Base-by-base conservation (phyloP, 805 yeast genomes). In the Candida tammaniensis region DNA sequence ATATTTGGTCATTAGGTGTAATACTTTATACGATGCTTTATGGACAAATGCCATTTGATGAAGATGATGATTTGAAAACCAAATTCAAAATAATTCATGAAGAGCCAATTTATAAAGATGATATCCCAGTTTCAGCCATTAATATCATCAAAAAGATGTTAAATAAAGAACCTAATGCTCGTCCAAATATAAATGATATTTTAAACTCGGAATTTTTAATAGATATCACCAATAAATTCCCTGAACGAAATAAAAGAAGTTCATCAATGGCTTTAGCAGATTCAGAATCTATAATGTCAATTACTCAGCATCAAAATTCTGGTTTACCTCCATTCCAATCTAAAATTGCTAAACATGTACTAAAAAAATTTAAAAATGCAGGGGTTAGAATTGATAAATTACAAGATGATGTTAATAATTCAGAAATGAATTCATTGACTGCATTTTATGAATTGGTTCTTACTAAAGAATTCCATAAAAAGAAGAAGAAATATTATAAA, bases 1-100 rank as follows among this genome's bases (percentile, higher is more conserved):
- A 91, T 54, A 78, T 85, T 5, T 91, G 98, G 98, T 78, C 96
- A 0, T 59, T 91, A 42, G 98, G 98, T 1, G 76, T 93, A 8
- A 87, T 93, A 11, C 60, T 91, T 7, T 93, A 82, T 54, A 88
- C 97, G 0, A 69, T 91, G 72, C 51, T 86, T 0, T 77, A 82
- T 36, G 97, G 97, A 0, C 77, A 78, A 39, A 81, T 91, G 82
- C 98, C 98, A 0, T 91, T 89, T 61, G 91, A 83, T 49, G 89
- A 82, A 45, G 95, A 88, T 26, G 86, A 78, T 42, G 89, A 81
- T 15, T 52, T 73, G 27, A 71, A 61, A 32, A 81, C 86, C 0
- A 76, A 76, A 44, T 57, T 61, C 45, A 72, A 72, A 42, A 84
- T 91, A 27, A 59, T 85, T 5, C 64, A 74, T 38, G 76, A 68